Evolutionary conservation across 306 rosid species (phyloP).

Genomic region (Vigna mungo): DNA sequence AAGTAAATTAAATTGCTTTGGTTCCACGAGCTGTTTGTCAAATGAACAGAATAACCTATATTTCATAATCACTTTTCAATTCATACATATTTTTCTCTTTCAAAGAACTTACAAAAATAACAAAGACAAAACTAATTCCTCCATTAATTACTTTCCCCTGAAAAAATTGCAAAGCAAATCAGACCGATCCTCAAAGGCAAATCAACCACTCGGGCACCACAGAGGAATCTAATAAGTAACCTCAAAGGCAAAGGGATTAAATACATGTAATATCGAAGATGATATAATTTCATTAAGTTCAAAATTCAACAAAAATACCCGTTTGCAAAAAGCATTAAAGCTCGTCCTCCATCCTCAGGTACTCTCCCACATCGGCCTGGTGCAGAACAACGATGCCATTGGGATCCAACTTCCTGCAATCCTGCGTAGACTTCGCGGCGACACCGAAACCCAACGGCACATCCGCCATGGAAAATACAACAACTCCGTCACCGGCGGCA

Average conservation of each 20-base stretch:
- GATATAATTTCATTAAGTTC: constrained; percentile 4
- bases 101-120: constrained; percentile 1
- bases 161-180: too few relatives aligned
- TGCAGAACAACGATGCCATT: constrained; percentile 86
- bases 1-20: not conserved
- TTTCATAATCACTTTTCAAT: not conserved
- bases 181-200: too few relatives aligned
- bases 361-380: constrained; percentile 92
- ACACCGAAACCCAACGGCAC: constrained; percentile 89
- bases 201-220: too few relatives aligned
- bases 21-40: too few relatives aligned
- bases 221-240: constrained; percentile 2
- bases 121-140: not conserved
- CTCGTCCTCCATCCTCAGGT: constrained; percentile 93
- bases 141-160: too few relatives aligned
- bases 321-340: constrained; percentile 52
- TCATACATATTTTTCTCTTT: not conserved
- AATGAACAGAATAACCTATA: not conserved
- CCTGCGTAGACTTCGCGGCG: constrained; percentile 89
- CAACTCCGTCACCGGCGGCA: constrained; percentile 82
- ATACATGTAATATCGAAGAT: not conserved
- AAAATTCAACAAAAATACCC: not conserved
- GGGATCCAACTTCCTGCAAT: constrained; percentile 93
- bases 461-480: constrained; percentile 89
- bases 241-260: constrained; percentile 14